These are phyloP conservation scores for Corymbia calophylla DNA, from an alignment of 441 rosid genomes.

Conservation along the genomic window DNA sequence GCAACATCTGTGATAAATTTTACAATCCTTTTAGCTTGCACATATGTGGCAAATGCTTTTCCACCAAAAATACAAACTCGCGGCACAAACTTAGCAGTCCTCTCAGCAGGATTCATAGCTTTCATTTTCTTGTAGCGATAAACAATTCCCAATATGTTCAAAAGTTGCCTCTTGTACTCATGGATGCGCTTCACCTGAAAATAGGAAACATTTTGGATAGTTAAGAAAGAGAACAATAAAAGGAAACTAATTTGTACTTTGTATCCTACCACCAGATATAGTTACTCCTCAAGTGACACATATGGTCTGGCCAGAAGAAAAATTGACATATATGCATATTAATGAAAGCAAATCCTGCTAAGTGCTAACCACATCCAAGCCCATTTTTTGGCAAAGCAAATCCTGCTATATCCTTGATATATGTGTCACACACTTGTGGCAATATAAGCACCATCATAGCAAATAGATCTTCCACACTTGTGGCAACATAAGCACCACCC, in stretches of 20 bases:
- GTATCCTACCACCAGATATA: not conserved
- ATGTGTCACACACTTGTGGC: not conserved
- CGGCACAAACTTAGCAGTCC: constrained; percentile 57
- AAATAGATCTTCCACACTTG: not conserved
- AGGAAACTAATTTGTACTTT: not conserved
- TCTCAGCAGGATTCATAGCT: constrained; percentile 74
- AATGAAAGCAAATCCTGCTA: not conserved
- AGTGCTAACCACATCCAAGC: not conserved
- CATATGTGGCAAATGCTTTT: constrained; percentile 88
- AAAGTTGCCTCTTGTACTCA: constrained; percentile 88
- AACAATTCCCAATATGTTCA: constrained; percentile 86
- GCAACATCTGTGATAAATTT: constrained; percentile 93
- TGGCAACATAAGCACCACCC: not conserved
- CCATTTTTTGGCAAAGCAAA: not conserved
- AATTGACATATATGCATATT: not conserved
- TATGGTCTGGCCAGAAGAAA: not conserved
- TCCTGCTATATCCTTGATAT: not conserved
- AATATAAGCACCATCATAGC: not conserved
- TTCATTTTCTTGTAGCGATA: constrained; percentile 95
- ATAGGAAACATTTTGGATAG: not conserved
- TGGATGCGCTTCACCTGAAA: constrained; percentile 94
- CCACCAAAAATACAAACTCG: constrained; percentile 98
- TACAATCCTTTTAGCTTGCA: constrained; percentile 97
- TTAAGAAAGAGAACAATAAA: not conserved
- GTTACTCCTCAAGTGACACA: not conserved